These are phyloP conservation scores for Basidiobolus meristosporus DNA, from an alignment of 371 early-diverging fungal genomes.

Conservation along the genomic window DNA sequence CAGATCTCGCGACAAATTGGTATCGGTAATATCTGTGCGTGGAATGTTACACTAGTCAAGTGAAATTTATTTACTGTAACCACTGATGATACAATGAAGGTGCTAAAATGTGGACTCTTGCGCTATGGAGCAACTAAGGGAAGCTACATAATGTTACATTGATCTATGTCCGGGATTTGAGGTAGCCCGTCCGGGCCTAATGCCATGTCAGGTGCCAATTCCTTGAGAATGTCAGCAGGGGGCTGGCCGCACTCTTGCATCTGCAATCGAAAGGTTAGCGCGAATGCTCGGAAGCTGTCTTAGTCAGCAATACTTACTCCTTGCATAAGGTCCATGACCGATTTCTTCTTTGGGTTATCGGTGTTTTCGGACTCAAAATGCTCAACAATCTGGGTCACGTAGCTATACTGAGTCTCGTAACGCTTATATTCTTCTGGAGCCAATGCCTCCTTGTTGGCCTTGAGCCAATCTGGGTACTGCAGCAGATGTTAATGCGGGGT, in stretches of 20 bases:
- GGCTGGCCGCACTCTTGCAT: slow-evolving; percentile 93
- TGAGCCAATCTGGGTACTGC: slow-evolving; percentile 74
- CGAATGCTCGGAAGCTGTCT: neutral
- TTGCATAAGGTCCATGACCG: slow-evolving; percentile 75
- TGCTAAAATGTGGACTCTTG: too few species aligned
- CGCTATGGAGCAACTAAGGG: too few species aligned
- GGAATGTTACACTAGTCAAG: too few species aligned
- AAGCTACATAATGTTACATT: slow-evolving; percentile 4
- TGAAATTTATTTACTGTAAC: too few species aligned
- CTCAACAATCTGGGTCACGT: slow-evolving; percentile 52
- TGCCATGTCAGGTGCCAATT: slow-evolving; percentile 78
- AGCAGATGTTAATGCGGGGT: slow-evolving; percentile 1
- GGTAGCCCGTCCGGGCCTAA: slow-evolving; percentile 53
- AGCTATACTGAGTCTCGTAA: slow-evolving; percentile 50
- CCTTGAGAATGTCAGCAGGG: slow-evolving; percentile 68
- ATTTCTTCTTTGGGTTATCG: slow-evolving; percentile 26
- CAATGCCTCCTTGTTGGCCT: slow-evolving; percentile 42
- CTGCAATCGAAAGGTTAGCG: slow-evolving; percentile 9
- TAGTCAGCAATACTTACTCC: slow-evolving; percentile 20
- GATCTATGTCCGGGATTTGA: slow-evolving; percentile 21
- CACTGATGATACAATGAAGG: too few species aligned
- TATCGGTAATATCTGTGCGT: too few species aligned
- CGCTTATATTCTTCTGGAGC: slow-evolving; percentile 40
- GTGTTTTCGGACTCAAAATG: slow-evolving; percentile 40
- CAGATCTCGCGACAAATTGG: too few species aligned